Base-by-base conservation (phyloP, 495 filamentous ascomycete species). In the Letharia lupina region DNA sequence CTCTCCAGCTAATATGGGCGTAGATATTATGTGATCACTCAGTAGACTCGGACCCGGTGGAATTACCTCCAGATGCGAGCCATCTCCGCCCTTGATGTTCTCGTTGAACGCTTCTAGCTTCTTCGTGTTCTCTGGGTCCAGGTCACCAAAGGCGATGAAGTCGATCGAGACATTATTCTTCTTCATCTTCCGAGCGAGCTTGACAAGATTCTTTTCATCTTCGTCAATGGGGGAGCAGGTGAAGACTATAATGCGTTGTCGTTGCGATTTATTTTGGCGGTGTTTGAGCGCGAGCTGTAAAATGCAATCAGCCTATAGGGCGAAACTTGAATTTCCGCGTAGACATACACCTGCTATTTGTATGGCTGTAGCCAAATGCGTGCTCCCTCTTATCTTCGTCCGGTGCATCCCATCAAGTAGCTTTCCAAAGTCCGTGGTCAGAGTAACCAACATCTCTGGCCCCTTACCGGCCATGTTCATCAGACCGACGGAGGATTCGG, bases 401-500 rank as follows among this genome's bases (percentile, higher is more conserved):
- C 89, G 84, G 74, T 98, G 93, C 69, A 99, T 80, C 62, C 94
- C 94, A 59, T 94, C 90, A 68, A 97, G 81, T 67, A 99, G 91
- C 77, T 95, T 93, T 72, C 94, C 95, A 71, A 93, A 89, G 74
- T 98, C 93, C 57, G 90, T 89, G 60, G 94, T 98, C 75, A 98
- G 83, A 31, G 95, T 99, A 37, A 94, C 93, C 48, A 98, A 83
- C 65, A 98, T 92, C 78, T 99, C 95, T 52, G 94, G 94, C 16
- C 92, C 91, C 72, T 93, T 93, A 71, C 94, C 94, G 65, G 91
- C 94, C 93, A 98, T 97, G 76, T 90, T 96, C 92, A 99, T 96
- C 60, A 99, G 82, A 67, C 94, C 94, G 63, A 98, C 95, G 33
- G 91, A 93, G 16, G 92, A 96, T 78, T 99, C 94, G 33, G 94